These are phyloP conservation scores for Zymoseptoria brevis DNA, from an alignment of 2,329 filamentous ascomycete species.

Conservation along the genomic window DNA sequence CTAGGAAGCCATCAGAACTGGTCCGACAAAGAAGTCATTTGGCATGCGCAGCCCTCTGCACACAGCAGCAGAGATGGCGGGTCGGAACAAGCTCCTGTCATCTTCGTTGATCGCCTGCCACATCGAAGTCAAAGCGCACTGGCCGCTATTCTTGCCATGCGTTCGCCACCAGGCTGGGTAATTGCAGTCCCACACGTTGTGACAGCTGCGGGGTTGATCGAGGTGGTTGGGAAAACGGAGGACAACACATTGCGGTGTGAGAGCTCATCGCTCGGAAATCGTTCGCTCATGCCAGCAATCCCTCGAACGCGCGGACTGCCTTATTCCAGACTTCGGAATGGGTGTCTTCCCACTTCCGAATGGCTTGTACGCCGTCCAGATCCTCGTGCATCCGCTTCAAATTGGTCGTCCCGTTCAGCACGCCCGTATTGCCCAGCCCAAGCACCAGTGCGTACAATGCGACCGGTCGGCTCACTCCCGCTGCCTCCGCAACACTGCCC, in stretches of 20 bases:
- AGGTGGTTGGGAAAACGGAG: not conserved
- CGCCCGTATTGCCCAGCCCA: constrained; percentile 41
- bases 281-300: constrained; percentile 7
- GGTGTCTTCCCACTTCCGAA: constrained; percentile 7
- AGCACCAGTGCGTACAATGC: constrained; percentile 52
- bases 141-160: not conserved
- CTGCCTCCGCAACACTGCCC: constrained; percentile 38
- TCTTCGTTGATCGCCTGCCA: not conserved
- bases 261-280: not conserved
- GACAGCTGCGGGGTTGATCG: not conserved
- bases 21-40: not conserved
- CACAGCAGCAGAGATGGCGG: not conserved
- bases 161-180: not conserved
- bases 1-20: no score
- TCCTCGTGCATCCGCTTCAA: constrained; percentile 46
- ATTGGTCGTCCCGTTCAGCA: constrained; percentile 52
- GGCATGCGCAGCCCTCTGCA: not conserved
- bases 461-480: constrained; percentile 37
- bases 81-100: not conserved
- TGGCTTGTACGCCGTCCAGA: constrained; percentile 35
- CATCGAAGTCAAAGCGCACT: not conserved
- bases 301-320: constrained; percentile 5
- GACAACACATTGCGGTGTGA: not conserved
- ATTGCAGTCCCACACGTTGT: not conserved
- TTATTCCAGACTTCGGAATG: constrained; percentile 3